Evolutionary conservation across 345 rosid genomes (phyloP), one percentile per base, ranked within the genome.

Genomic region (Populus pruinosa): DNA sequence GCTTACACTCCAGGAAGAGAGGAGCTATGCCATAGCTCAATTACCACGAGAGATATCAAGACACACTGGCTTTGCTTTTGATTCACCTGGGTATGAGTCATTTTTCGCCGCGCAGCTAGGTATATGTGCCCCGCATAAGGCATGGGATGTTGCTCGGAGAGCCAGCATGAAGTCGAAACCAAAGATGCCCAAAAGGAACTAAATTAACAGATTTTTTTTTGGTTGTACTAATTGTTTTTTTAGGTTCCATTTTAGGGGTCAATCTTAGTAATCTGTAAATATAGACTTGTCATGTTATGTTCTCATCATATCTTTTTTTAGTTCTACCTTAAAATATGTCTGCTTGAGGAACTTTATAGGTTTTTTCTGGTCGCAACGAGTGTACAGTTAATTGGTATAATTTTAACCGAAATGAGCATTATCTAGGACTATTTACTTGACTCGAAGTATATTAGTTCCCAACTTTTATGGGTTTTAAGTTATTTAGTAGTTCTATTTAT

Each of bases 91-190:
- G 20, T 96, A 92, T 13, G 99, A 96, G 82, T 96, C 98, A 35
- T 96, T 96, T 86, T 96, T 96, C 23, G 99, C 99, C 16, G 78
- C 98, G 38, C 97, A 96, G 82, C 78, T 88, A 10, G 99, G 99
- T 65, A 68, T 93, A 6, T 81, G 84, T 76, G 98, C 95, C n/a
- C 98, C 98, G 2, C 98, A 92, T 41, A 96, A 91, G 87, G 92
- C 98, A 31, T 96, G 99, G 98, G 99, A 96, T 87, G 99, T 96
- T 64, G 96, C 93, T 25, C 83, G 96, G 74, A 89, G 99, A 90
- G 99, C 98, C 59, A 89, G 98, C 82, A 85, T 88, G 93, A 88
- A 77, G 83, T 79, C 94, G 21, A 84, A 85, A 78, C 90, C 90
- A 0, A 94, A 88, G 78, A 49, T 62, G 73, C 83, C 83, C 20